Base-by-base conservation (phyloP, 805 yeast species). In the Ogataea zsoltii region DNA sequence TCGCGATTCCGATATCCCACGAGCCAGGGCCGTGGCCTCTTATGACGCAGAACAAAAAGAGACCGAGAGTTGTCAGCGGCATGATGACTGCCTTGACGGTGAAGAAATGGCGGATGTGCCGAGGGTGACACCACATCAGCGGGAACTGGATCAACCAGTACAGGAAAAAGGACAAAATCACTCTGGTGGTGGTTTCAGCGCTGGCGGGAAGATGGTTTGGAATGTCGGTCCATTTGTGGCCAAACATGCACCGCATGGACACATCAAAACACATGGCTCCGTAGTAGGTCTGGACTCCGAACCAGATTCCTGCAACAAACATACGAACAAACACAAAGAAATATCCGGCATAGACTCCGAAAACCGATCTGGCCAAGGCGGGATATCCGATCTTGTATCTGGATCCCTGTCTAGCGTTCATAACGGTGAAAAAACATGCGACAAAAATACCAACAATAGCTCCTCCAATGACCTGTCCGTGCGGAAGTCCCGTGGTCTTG, bases 221-320 rank as follows among this genome's bases (percentile, higher is more conserved):
- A 26, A 54, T 35, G 15, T 37, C 23, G 12, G 42, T 32, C 58
- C 58, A 54, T 42, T 41, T 49, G 34, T 46, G 37, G 16, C 54
- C 50, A 41, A 54, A 54, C 42, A 54, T 54, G 33, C 56, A 51
- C 30, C 56, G 40, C 38, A 61, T 39, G 16, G 62, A 43, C 33
- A 63, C 66, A 36, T 63, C 63, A 33, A 66, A 54, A 28, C 67
- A 67, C 51, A 64, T 63, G 14, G 71, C 69, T 42, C 68, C 68
- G 39, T 60, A 61, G 55, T 62, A 62, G 11, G 71, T 61, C 49
- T 66, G 64, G 34, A 66, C 68, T 16, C 72, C 74, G 51, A 66
- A 69, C 67, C 72, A 65, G 33, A 69, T 68, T 31, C 61, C 58
- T n/a, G 69, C 67, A 3, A 65, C 59, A 32, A 66, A 58, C 35